Percentiles rank a stretch among this genome's conserved stretches.
Evolutionary conservation across 768 basidiomycete genomes (phyloP).

Genomic region (Chalciporus chontae): DNA sequence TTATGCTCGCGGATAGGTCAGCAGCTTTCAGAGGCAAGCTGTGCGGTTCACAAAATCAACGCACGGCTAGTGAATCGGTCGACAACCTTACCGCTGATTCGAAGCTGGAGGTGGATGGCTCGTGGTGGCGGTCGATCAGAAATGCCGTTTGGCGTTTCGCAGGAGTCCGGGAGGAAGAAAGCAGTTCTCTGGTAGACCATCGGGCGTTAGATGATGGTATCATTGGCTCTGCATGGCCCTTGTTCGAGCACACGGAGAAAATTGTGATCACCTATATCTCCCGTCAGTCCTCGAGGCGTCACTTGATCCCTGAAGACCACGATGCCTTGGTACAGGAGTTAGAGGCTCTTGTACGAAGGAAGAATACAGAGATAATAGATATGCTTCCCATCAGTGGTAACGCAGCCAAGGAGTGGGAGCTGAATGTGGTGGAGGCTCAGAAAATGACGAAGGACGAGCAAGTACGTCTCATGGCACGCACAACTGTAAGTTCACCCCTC

Average conservation of each 20-base stretch:
- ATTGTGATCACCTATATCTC: slow-evolving; percentile 72
- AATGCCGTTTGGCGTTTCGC: slow-evolving; percentile 65
- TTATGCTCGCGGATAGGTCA: slow-evolving; percentile 70
- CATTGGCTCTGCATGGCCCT: slow-evolving; percentile 5
- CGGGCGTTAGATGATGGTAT: background rate
- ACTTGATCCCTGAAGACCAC: slow-evolving; percentile 55
- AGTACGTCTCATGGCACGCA: slow-evolving; percentile 56
- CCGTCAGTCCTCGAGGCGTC: slow-evolving; percentile 54
- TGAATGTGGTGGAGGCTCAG: slow-evolving; percentile 61
- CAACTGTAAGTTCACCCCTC: slow-evolving; percentile 51
- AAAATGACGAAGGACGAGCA: slow-evolving; percentile 73
- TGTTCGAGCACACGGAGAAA: slow-evolving; percentile 41
- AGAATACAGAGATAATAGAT: slow-evolving; percentile 22
- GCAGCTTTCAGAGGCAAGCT: slow-evolving; percentile 66
- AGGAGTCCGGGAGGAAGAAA: slow-evolving; percentile 40
- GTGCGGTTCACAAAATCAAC: slow-evolving; percentile 63
- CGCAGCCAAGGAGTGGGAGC: slow-evolving; percentile 46
- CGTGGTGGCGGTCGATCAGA: slow-evolving; percentile 81
- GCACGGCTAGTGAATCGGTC: slow-evolving; percentile 70
- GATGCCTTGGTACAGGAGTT: slow-evolving; percentile 49
- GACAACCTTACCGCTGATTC: slow-evolving; percentile 43
- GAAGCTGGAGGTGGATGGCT: slow-evolving; percentile 35
- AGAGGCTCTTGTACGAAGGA: slow-evolving; percentile 43
- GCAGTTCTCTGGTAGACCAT: slow-evolving; percentile 25
- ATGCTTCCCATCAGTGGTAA: background rate